Evolutionary conservation across 306 rosid genomes (phyloP).

Genomic region (Citrullus mucosospermus): DNA sequence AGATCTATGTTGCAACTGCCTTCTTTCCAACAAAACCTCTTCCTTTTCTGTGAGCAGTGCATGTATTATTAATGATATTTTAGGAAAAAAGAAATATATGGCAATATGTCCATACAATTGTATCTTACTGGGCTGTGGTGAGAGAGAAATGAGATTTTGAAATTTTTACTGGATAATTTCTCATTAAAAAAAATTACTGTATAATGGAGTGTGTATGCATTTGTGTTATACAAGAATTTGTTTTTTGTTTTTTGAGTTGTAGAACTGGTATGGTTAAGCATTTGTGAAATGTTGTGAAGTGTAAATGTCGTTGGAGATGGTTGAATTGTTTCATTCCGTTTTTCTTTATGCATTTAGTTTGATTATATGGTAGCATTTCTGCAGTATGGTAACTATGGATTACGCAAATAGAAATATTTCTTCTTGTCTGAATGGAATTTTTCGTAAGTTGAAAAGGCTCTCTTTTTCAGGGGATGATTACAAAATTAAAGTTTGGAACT

Average conservation of each 20-base stretch:
- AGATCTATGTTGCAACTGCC: neutral
- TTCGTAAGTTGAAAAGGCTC: neutral
- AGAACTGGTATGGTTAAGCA: neutral
- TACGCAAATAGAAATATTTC: neutral
- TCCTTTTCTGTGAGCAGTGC: neutral
- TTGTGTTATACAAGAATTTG: neutral
- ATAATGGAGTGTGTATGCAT: neutral
- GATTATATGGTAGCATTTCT: neutral
- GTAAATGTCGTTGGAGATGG: neutral
- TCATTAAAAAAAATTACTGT: neutral
- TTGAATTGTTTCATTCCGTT: neutral
- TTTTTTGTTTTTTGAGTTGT: neutral
- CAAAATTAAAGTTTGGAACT: conserved; percentile 98
- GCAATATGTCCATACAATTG: neutral
- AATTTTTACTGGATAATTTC: neutral
- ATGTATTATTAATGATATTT: neutral
- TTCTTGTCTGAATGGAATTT: neutral
- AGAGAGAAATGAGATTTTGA: neutral
- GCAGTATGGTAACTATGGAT: neutral
- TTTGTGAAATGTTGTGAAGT: neutral
- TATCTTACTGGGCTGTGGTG: neutral
- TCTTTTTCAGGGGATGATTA: conserved; percentile 81
- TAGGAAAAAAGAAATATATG: neutral
- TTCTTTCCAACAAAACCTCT: neutral
- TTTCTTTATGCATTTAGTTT: neutral